These are phyloP conservation scores for Colletotrichum sp. DNA, from an alignment of 2,329 filamentous ascomycete species.

Conservation along the genomic window DNA sequence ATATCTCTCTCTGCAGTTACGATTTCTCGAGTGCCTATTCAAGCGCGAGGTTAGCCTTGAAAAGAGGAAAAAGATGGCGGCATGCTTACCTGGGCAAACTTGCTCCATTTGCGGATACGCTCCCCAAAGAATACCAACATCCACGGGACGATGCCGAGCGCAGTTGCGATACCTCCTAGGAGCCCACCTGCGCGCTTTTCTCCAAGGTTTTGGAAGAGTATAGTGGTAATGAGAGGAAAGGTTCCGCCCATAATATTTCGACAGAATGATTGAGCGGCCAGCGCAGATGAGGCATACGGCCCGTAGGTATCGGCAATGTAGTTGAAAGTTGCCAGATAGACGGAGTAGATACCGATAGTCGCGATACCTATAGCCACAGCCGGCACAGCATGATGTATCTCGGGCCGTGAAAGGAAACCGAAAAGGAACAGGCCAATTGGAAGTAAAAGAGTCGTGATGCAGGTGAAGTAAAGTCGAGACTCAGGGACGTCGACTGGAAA, in stretches of 20 bases:
- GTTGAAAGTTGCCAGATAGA: background rate
- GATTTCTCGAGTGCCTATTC: background rate
- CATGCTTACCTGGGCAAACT: background rate
- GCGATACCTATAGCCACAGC: background rate
- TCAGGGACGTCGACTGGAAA: background rate
- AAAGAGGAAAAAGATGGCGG: background rate
- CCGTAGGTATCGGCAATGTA: background rate
- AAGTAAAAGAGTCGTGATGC: background rate
- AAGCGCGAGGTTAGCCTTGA: background rate
- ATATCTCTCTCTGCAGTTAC: accelerated
- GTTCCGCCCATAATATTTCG: background rate
- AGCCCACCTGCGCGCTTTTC: background rate
- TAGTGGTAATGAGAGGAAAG: background rate
- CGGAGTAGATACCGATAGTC: background rate
- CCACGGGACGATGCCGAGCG: background rate
- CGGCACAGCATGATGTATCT: background rate
- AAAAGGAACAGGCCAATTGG: background rate
- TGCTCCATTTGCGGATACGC: background rate
- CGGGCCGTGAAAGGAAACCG: background rate
- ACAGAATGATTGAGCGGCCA: background rate
- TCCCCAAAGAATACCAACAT: background rate
- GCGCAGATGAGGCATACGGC: background rate
- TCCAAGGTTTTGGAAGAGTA: background rate
- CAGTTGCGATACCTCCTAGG: background rate
- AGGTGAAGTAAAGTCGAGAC: background rate